A percentile compares a stretch with the other conserved stretches of the same genome.
These are phyloP conservation scores for Hyaloscypha hepaticicola DNA, from an alignment of 495 filamentous ascomycete genomes.

Conservation along the genomic window DNA sequence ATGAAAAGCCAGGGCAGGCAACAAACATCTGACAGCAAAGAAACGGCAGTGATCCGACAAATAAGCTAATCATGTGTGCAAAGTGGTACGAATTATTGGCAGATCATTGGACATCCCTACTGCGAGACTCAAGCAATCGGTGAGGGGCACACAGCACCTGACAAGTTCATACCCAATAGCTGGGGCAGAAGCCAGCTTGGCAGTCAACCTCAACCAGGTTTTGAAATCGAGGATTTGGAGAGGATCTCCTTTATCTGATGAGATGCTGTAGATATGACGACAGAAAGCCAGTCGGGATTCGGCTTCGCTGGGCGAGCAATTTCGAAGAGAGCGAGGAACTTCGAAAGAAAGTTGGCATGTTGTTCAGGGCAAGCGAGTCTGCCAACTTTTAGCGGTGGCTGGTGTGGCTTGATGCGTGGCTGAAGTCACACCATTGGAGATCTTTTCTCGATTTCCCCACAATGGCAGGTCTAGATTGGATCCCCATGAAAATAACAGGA, in stretches of 20 bases:
- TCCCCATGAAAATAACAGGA: background rate
- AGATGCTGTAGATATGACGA: background rate
- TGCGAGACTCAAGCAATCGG: background rate
- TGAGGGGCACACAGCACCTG: background rate
- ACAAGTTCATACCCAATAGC: conserved; percentile 8
- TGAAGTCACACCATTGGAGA: background rate
- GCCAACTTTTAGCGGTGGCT: conserved; percentile 2
- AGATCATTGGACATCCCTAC: background rate
- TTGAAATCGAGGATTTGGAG: background rate
- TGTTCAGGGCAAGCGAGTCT: conserved; percentile 5
- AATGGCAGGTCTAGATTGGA: conserved; percentile 27
- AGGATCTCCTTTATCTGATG: background rate
- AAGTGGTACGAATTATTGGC: background rate
- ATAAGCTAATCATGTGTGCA: conserved; percentile 10
- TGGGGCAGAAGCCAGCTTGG: background rate
- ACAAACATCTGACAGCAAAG: background rate
- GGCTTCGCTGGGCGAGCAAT: background rate
- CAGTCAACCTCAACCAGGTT: conserved; percentile 1
- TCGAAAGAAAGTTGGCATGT: conserved; percentile 12
- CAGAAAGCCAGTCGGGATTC: background rate
- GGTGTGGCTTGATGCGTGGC: conserved; percentile 4
- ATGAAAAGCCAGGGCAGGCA: background rate
- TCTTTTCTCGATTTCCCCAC: background rate
- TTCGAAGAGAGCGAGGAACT: background rate
- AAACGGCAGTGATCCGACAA: background rate